Percentiles rank a stretch among this genome's conserved stretches.
These are phyloP conservation scores for Aspergillus campestris DNA, from an alignment of 495 filamentous ascomycete species.

Conservation along the genomic window DNA sequence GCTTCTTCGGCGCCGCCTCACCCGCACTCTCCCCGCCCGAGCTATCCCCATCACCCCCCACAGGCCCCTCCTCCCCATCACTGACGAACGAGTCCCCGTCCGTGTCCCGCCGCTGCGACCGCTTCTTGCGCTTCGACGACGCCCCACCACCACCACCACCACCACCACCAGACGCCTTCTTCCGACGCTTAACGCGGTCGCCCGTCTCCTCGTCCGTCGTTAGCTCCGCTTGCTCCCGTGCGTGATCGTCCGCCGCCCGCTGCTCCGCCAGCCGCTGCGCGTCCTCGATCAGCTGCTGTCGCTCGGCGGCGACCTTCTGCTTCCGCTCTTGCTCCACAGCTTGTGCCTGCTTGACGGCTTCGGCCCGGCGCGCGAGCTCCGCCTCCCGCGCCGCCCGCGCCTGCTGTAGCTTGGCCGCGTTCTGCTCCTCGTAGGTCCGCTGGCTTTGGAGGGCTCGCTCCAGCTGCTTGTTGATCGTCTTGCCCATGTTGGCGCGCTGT, in stretches of 20 bases:
- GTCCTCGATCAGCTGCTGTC: conserved; percentile 65
- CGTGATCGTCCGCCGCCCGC: conserved; percentile 64
- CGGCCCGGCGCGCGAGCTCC: conserved; percentile 65
- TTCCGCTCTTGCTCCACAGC: conserved; percentile 61
- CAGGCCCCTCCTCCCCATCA: conserved; percentile 8
- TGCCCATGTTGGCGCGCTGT: conserved; percentile 91
- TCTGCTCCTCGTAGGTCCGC: conserved; percentile 87
- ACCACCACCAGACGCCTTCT: conserved; percentile 27
- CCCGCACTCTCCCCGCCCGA: conserved; percentile 21
- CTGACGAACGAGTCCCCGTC: conserved; percentile 21
- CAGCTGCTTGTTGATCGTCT: conserved; percentile 86
- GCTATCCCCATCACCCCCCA: conserved; percentile 1
- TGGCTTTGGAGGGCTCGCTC: conserved; percentile 76
- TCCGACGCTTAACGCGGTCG: conserved; percentile 64
- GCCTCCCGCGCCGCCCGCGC: conserved; percentile 70
- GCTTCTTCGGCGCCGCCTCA: conserved; percentile 39
- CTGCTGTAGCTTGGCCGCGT: conserved; percentile 69
- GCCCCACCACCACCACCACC: too few relatives aligned
- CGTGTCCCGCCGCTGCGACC: conserved; percentile 14
- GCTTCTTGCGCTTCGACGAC: conserved; percentile 58
- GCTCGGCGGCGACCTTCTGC: conserved; percentile 71
- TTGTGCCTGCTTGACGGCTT: conserved; percentile 55
- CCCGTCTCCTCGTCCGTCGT: conserved; percentile 72
- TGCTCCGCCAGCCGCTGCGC: conserved; percentile 62
- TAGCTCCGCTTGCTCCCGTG: conserved; percentile 58